A percentile compares a stretch with the other conserved stretches of the same genome.
These are phyloP conservation scores for Ceratocystis ficicola DNA, from an alignment of 2,329 filamentous ascomycete species.

Conservation along the genomic window DNA sequence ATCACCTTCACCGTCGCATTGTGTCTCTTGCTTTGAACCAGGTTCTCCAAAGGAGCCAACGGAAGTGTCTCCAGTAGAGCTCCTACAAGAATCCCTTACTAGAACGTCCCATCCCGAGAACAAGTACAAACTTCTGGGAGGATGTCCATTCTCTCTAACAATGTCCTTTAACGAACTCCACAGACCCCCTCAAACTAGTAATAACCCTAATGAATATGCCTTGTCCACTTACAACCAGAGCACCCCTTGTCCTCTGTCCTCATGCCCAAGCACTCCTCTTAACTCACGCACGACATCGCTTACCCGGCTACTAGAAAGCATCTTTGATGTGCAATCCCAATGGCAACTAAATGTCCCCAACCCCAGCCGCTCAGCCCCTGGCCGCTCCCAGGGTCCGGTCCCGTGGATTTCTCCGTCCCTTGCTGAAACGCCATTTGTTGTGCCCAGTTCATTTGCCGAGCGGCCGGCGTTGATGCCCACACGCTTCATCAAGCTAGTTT, in stretches of 20 bases:
- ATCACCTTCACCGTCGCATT: neutral
- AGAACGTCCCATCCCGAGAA: too few relatives aligned
- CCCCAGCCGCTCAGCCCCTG: slow-evolving; percentile 1
- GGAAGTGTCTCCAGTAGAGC: too few relatives aligned
- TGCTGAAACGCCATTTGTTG: neutral
- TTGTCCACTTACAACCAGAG: too few relatives aligned
- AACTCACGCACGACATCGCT: neutral
- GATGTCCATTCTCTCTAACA: too few relatives aligned
- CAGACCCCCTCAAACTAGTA: too few relatives aligned
- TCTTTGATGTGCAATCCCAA: neutral
- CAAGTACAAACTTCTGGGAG: too few relatives aligned
- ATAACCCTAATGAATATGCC: too few relatives aligned
- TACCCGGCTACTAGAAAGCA: neutral
- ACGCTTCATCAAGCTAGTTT: neutral
- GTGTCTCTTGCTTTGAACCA: neutral
- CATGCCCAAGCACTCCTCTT: neutral
- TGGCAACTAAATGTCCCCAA: neutral
- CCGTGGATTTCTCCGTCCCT: neutral
- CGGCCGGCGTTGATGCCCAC: neutral
- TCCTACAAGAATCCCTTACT: too few relatives aligned
- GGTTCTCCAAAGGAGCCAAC: too few relatives aligned
- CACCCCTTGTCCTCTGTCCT: neutral
- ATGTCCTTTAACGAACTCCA: too few relatives aligned
- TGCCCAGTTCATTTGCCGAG: neutral
- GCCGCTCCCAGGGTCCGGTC: neutral